Evolutionary conservation across 2,329 filamentous ascomycete genomes (phyloP).

Genomic region (Beauveria rudraprayagi): DNA sequence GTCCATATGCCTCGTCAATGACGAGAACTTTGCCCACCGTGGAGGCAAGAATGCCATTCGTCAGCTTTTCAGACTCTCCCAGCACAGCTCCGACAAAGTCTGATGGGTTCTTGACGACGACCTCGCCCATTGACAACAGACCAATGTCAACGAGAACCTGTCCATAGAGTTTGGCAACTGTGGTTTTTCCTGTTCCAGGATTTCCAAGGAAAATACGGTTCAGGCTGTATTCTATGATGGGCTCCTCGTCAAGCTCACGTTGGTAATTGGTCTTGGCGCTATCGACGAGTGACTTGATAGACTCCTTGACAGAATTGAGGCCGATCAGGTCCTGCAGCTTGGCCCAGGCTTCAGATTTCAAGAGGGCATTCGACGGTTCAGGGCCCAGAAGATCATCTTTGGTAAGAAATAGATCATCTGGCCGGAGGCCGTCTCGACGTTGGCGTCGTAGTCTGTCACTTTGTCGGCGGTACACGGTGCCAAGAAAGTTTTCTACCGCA

Average conservation of each 20-base stretch:
- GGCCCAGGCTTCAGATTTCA: conserved; percentile 46
- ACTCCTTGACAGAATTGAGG: conserved; percentile 52
- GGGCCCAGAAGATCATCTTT: conserved; percentile 67
- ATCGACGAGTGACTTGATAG: conserved; percentile 51
- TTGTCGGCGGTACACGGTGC: conserved; percentile 49
- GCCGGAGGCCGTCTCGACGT: conserved; percentile 27
- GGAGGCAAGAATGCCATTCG: conserved; percentile 60
- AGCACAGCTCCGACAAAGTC: conserved; percentile 61
- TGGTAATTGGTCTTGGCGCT: conserved; percentile 56
- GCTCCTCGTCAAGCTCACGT: conserved; percentile 55
- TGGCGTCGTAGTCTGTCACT: conserved; percentile 44
- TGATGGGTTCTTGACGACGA: conserved; percentile 62
- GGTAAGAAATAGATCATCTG: conserved; percentile 52
- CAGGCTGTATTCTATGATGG: conserved; percentile 49
- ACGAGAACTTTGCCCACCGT: conserved; percentile 67
- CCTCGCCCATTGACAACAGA: conserved; percentile 59
- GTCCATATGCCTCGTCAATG: conserved; percentile 72
- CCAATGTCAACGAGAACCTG: conserved; percentile 60
- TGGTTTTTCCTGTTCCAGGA: conserved; percentile 71
- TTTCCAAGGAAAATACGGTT: conserved; percentile 64
- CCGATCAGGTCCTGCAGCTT: conserved; percentile 53
- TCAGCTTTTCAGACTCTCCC: conserved; percentile 61
- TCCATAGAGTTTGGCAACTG: conserved; percentile 66
- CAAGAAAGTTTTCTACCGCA: conserved; percentile 54
- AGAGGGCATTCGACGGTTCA: conserved; percentile 47